Base-by-base conservation (phyloP, 2,329 filamentous ascomycete species). In the Botrytis paeoniae region DNA sequence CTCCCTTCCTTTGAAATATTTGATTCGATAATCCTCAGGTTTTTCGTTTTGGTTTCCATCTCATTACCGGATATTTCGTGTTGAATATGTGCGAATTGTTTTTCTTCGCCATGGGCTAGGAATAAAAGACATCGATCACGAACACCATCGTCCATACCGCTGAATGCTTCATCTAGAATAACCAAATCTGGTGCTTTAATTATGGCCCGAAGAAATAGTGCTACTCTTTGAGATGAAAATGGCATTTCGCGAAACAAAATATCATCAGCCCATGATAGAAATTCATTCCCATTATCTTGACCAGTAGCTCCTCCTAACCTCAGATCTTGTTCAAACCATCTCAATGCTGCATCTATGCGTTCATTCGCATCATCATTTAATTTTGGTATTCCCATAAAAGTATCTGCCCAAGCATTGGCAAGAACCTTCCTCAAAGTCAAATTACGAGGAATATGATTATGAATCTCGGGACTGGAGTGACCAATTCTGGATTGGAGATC, bases 381-480 rank as follows among this genome's bases (percentile, higher is more conserved):
- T 61, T 84, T 87, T 0, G 96, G 91, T 75, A 86, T 89, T 1
- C 90, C 87, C 25, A 92, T 86, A 77, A 97, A 97, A 0, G 96
- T 97, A 73, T 97, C 93, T 1, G 94, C 92, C 91, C 94, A 98
- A 0, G 95, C 94, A 68, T 91, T 95, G 80, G 96, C 93, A 0
- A 99, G 81, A 0, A 93, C 88, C 68, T 91, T 87, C 2, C 93
- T 88, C 16, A 97, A 83, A 0, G 90, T 91, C 64, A 97, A 85
- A 51, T 88, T 85, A 66, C 91, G 91, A 0, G 96, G 95, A 83
- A 98, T 98, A 82, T 97, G 94, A 70, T 93, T 91, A 79, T 98
- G 95, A 7, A 98, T 92, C 81, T 98, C 96, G 0, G 96, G 96
- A 75, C 93, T 97, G 0, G 94, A 96, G 81, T 98, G 95, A 18